Conservation (phyloP, 106 monocot genomes). For the Acanthochlamys bracteata region DNA sequence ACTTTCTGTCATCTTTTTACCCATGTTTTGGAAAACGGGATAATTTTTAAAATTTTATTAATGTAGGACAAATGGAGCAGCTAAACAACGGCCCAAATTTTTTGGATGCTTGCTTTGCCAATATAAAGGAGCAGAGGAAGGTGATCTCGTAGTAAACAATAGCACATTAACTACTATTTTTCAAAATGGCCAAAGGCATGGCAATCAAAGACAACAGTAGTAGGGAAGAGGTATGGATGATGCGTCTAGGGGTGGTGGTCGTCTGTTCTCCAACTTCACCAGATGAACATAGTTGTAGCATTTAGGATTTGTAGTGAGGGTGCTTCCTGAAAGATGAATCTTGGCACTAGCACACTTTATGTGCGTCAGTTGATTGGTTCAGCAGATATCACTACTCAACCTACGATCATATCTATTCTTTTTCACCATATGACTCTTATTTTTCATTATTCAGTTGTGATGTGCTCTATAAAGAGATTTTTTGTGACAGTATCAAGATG, state of each 20-base stretch:
- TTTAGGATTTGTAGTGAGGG: too few relatives aligned
- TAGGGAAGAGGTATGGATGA: neutral
- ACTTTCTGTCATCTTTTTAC: neutral
- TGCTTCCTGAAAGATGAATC: too few relatives aligned
- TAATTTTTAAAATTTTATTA: neutral
- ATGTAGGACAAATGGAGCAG: conserved; percentile 6
- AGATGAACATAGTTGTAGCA: neutral
- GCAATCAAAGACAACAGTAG: conserved; percentile 6
- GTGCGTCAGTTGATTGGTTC: too few relatives aligned
- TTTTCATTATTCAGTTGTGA: too few relatives aligned
- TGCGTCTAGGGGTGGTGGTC: neutral
- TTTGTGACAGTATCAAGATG: too few relatives aligned
- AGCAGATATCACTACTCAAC: too few relatives aligned
- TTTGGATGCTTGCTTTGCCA: conserved; percentile 29
- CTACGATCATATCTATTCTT: too few relatives aligned
- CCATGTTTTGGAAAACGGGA: too few relatives aligned
- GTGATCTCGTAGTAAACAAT: conserved; percentile 2
- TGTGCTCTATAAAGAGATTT: too few relatives aligned
- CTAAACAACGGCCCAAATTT: conserved; percentile 21
- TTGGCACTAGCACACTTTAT: too few relatives aligned
- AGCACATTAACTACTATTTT: neutral
- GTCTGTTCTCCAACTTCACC: conserved; percentile 1
- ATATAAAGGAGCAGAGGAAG: conserved; percentile 32
- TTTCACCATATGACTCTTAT: too few relatives aligned
- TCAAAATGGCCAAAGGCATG: conserved; percentile 3